Base-by-base conservation (phyloP, 768 basidiomycete species). In the Lentinula guzmanii region DNA sequence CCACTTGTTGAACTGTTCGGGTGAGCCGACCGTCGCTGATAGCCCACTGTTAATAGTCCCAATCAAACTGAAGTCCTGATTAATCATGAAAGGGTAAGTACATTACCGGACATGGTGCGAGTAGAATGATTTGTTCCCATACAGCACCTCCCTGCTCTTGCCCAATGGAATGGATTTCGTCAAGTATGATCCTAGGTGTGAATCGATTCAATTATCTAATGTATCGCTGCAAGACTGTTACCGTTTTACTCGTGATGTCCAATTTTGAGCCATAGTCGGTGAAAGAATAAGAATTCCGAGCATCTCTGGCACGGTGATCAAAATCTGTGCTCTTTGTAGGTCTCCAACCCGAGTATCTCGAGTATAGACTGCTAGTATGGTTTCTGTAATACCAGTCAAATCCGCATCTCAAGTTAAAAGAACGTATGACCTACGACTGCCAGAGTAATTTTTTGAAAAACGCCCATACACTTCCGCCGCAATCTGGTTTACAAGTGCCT, bases 51-150 rank as follows among this genome's bases (percentile, higher is more conserved):
- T 62, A 11, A n/a, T 16, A 28, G 18, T 16, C 37, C 57, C 34
- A 11, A 35, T 21, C 48, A 1, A 62, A 60, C 33, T 11, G 46
- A 48, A 16, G 50, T 21, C 33, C n/a, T 11, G 42, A 2, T 41
- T 2, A n/a, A 53, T 45, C 15, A 28, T 1, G n/a, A 39, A 63
- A 28, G 16, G 50, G 28, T 28, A 28, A 28, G 28, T 28, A 88
- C 87, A 90, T 89, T 63, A 90, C 77, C 1, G 88, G 88, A 64
- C 86, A 88, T 18, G 86, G 86, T 8, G 87, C 82, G 13, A 90
- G 72, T 5, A 90, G 70, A 7, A 90, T 74, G n/a, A 89, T 85
- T 66, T 89, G 86, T 65, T 90, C 87, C 88, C 88, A 90, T 2
- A 88, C 82, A 0, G 84, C 75, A 2, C 89, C 89, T 1, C 83